phyloP scores from a whole-genome alignment of 495 filamentous ascomycete genomes.

The Tuber magnatum region DNA sequence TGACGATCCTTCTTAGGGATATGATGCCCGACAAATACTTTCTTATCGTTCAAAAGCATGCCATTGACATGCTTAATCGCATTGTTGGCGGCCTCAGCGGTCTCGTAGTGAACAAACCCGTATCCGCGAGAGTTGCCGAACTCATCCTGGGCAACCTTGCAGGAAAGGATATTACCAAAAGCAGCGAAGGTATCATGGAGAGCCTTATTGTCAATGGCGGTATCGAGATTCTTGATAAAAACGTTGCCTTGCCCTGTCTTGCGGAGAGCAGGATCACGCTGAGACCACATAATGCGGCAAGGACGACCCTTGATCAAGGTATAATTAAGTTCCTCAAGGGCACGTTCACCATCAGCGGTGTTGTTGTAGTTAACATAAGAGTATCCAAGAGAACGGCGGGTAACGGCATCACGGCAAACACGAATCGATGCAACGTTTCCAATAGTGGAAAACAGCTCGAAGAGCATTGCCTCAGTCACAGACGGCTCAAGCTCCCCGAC shows the following conservation, averaged over 20 bases:
- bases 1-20: constrained; percentile 99
- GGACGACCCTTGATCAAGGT: constrained; percentile 97
- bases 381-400: constrained; percentile 95
- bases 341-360: constrained; percentile 90
- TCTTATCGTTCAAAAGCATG: constrained; percentile 99
- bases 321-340: constrained; percentile 98
- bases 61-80: constrained; percentile 99
- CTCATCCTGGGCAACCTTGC: constrained; percentile 99
- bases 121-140: constrained; percentile 93
- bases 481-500: constrained; percentile 96
- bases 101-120: constrained; percentile 99
- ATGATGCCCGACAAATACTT: constrained; percentile 98
- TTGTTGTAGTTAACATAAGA: constrained; percentile 99
- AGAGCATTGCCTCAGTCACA: constrained; percentile 99
- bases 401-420: constrained; percentile 98
- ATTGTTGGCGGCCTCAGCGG: constrained; percentile 88
- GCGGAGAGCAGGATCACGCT: constrained; percentile 96
- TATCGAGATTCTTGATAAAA: constrained; percentile 99
- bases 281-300: constrained; percentile 99
- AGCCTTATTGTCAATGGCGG: constrained; percentile 99
- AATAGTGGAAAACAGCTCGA: constrained; percentile 99
- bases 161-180: constrained; percentile 98
- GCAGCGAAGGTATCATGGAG: constrained; percentile 98
- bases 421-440: constrained; percentile 98
- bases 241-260: constrained; percentile 99